Percentiles rank a stretch among this genome's conserved stretches.
These are phyloP conservation scores for Zymoseptoria passerinii DNA, from an alignment of 2,329 filamentous ascomycete species.

Conservation along the genomic window DNA sequence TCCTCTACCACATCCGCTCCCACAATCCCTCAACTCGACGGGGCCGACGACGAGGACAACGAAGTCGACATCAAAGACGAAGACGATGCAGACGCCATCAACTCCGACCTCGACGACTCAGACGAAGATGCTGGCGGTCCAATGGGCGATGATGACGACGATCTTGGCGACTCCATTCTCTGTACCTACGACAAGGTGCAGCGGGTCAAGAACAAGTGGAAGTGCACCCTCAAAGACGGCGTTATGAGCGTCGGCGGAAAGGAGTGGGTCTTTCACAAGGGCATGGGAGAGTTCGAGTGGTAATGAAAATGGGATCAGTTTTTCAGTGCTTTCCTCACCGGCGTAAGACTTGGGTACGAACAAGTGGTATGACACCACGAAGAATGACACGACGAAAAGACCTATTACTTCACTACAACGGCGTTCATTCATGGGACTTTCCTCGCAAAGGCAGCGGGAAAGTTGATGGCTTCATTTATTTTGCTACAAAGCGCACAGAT, in stretches of 20 bases:
- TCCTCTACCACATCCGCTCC: slow-evolving; percentile 5
- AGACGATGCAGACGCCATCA: slow-evolving; percentile 86
- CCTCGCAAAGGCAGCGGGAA: not conserved
- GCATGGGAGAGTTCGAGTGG: slow-evolving; percentile 96
- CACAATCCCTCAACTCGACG: slow-evolving; percentile 44
- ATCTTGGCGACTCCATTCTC: slow-evolving; percentile 82
- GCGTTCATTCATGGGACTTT: not conserved
- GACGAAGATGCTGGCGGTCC: slow-evolving; percentile 59
- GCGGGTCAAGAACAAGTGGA: slow-evolving; percentile 93
- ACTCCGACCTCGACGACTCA: slow-evolving; percentile 92
- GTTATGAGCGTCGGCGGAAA: slow-evolving; percentile 87
- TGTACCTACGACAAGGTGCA: slow-evolving; percentile 99
- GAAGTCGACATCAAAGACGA: slow-evolving; percentile 38
- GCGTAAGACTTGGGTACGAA: not conserved
- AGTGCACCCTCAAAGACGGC: slow-evolving; percentile 96
- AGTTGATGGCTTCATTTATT: too few species aligned
- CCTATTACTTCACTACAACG: not conserved
- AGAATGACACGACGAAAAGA: not conserved
- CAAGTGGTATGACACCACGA: not conserved
- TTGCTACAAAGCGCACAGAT: not conserved
- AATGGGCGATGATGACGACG: slow-evolving; percentile 59
- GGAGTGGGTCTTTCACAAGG: slow-evolving; percentile 94
- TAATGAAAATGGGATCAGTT: slow-evolving; percentile 37
- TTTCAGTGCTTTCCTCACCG: not conserved
- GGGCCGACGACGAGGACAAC: slow-evolving; percentile 46